phyloP scores from a whole-genome alignment of 345 rosid genomes.

The Gossypium rotundifolium region DNA sequence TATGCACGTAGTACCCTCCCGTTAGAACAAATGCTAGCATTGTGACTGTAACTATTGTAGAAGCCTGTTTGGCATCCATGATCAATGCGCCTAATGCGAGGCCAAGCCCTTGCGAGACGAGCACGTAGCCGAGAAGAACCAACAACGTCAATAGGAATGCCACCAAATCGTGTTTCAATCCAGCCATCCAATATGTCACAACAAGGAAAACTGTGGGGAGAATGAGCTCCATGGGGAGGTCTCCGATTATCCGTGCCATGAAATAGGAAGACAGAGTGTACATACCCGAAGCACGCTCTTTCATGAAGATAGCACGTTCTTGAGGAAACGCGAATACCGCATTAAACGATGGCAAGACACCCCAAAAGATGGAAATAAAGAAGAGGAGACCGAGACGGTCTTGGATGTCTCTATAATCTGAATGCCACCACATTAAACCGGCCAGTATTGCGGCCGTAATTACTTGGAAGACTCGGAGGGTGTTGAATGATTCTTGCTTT shows the following conservation, averaged over 20 bases:
- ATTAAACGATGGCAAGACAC: constrained; percentile 1
- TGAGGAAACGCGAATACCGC: background rate
- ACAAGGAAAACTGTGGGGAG: background rate
- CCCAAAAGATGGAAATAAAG: background rate
- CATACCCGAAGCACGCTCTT: constrained; percentile 6
- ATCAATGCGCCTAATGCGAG: background rate
- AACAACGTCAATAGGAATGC: background rate
- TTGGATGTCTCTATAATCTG: constrained; percentile 55
- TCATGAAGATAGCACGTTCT: constrained; percentile 1
- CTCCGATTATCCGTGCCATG: constrained; percentile 3
- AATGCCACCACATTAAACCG: constrained; percentile 95
- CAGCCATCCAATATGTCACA: background rate
- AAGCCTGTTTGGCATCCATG: constrained; percentile 5
- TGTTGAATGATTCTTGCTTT: constrained; percentile 68
- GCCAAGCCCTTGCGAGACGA: background rate
- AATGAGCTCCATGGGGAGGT: background rate
- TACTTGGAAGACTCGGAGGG: constrained; percentile 75
- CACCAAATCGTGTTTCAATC: background rate
- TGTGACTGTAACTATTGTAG: background rate
- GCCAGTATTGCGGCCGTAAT: constrained; percentile 55
- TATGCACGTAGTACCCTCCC: background rate
- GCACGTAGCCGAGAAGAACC: background rate
- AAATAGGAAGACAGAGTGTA: constrained; percentile 1
- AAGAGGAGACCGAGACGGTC: constrained; percentile 26
- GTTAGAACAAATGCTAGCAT: constrained; percentile 4